Base-by-base conservation (phyloP, 257 asterid species). In the Scutellaria barbata region DNA sequence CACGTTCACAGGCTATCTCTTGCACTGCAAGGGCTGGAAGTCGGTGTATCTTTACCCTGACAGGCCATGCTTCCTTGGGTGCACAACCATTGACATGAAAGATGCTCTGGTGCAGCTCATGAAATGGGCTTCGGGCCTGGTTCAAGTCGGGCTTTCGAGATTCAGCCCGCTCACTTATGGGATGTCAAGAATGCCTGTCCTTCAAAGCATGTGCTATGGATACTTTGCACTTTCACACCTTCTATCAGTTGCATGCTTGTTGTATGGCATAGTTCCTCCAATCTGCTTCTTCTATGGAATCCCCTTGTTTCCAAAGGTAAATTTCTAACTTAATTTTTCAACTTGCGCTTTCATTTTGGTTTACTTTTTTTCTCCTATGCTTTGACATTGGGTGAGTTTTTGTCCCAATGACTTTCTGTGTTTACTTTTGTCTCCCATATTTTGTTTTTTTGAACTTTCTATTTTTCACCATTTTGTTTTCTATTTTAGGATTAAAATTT, bases 101-200 rank as follows among this genome's bases (percentile, higher is more conserved):
- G 90, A 87, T 52, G 85, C 90, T 11, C 67, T 83, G 18, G 62
- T 84, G 20, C 94, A 87, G 48, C 90, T 85, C 46, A 87, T 85
- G 86, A 87, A 85, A 22, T 87, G 94, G 94, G 83, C 94, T 7
- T 87, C 90, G 40, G 88, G 89, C 8, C 66, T 85, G 60, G 85
- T 85, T 22, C 91, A 85, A 85, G 85, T 80, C 12, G 91, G 94
- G 12, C 74, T 87, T 45, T 87, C 94, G 1, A 68, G 56, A 6
- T 85, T 55, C 13, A 85, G 87, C 63, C 94, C 94, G 0, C 78
- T 87, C 6, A 85, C 84, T 39, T 85, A 83, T 42, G 91, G 94
- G 30, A 25, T 76, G 61, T 76, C 85, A 0, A 76, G 82, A 51
- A 87, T 83, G 88, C 73, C 88, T 7, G 12, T 65, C 42, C 80